phyloP scores from a whole-genome alignment of 1,284 basidiomycete species.

The Ganoderma lucidum region DNA sequence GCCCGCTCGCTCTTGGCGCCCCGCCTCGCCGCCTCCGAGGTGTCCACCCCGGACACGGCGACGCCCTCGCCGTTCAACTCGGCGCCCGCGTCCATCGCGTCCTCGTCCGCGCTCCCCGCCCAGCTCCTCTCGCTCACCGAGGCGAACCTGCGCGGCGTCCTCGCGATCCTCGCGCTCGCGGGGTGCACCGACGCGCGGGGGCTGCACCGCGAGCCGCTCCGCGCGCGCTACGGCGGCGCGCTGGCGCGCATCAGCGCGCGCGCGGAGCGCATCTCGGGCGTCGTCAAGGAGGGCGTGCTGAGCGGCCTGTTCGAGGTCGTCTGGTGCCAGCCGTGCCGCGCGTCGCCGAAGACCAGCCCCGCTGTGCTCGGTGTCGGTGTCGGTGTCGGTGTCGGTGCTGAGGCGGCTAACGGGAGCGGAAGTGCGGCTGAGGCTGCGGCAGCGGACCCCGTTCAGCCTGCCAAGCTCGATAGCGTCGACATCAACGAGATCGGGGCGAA shows the following conservation, averaged over 20 bases:
- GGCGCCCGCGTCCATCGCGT: constrained; percentile 30
- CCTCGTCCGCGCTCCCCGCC: constrained; percentile 27
- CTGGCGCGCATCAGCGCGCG: constrained; percentile 41
- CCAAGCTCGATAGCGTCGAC: constrained; percentile 7
- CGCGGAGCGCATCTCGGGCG: constrained; percentile 41
- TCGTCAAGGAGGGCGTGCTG: constrained; percentile 45
- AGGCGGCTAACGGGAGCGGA: background rate
- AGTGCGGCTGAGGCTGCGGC: too few species aligned
- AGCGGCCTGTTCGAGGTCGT: constrained; percentile 45
- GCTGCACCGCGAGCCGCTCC: constrained; percentile 41
- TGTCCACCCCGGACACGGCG: constrained; percentile 29
- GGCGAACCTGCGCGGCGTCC: constrained; percentile 43
- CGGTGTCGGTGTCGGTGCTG: too few species aligned
- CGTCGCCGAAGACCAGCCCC: too few species aligned
- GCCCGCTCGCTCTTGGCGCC: constrained; percentile 39
- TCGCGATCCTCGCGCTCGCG: constrained; percentile 44
- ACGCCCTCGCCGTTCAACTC: constrained; percentile 37
- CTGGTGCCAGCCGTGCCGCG: constrained; percentile 33
- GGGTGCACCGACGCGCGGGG: constrained; percentile 44
- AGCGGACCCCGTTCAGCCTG: background rate
- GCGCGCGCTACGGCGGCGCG: constrained; percentile 40
- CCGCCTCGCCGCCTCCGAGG: constrained; percentile 23
- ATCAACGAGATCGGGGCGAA: constrained; percentile 14
- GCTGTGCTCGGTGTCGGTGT: too few species aligned
- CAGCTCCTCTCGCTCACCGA: too few species aligned